Evolutionary conservation across 176 grass and related monocot species (phyloP).

Genomic region (Avena atlantica): DNA sequence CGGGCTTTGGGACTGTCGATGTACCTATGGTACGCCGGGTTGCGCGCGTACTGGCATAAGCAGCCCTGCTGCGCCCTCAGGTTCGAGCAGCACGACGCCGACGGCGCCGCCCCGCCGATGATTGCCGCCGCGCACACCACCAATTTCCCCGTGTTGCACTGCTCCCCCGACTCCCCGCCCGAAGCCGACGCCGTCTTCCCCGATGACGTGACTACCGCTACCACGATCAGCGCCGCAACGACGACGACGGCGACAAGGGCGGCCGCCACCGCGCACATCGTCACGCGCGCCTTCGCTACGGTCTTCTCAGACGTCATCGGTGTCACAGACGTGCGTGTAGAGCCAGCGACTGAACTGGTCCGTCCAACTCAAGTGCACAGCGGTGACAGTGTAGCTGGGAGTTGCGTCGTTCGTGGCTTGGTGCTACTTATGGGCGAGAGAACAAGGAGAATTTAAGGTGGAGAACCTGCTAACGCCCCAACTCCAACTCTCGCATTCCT

Average conservation of each 20-base stretch:
- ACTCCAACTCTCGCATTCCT: no score
- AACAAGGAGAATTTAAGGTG: no score
- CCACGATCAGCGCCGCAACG: not conserved
- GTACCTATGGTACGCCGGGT: conserved; percentile 44
- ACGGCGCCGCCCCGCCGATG: conserved; percentile 20
- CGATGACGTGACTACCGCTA: not conserved
- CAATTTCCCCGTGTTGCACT: conserved; percentile 21
- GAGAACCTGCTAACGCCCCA: no score
- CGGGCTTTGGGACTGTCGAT: conserved; percentile 41
- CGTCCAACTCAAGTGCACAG: not conserved
- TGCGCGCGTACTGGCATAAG: conserved; percentile 51
- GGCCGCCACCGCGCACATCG: not conserved
- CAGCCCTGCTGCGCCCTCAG: conserved; percentile 48
- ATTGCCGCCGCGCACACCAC: conserved; percentile 42
- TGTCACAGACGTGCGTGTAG: no score
- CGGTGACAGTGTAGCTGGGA: not conserved
- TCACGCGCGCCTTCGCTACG: not conserved
- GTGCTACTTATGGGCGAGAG: not conserved
- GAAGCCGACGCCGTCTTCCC: not conserved
- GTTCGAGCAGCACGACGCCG: conserved; percentile 39
- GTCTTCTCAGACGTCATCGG: not conserved
- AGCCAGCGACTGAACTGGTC: no score
- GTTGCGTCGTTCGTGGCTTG: not conserved
- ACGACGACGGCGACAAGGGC: not conserved
- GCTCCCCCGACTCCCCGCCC: conserved; percentile 23